phyloP scores from a whole-genome alignment of 805 yeast species.

The Saccharomycopsis sp. region DNA sequence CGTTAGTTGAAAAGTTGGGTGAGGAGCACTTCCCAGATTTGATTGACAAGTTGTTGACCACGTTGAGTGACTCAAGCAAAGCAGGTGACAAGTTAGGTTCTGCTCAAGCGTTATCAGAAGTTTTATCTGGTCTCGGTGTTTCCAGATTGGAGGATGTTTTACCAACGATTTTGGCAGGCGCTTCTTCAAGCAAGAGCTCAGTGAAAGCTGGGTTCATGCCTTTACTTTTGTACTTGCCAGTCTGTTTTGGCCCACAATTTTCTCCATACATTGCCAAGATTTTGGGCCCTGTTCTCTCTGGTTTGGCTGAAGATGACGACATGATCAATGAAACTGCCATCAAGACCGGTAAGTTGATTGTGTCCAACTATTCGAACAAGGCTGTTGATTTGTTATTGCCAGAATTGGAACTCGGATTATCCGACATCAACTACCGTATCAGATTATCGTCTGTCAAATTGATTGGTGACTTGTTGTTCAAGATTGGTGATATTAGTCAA shows the following conservation, averaged over 20 bases:
- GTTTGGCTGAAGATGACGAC: conserved; percentile 85
- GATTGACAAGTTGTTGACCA: conserved; percentile 67
- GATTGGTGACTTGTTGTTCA: conserved; percentile 89
- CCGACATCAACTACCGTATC: conserved; percentile 75
- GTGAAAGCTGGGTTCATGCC: conserved; percentile 93
- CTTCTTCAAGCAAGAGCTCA: conserved; percentile 55
- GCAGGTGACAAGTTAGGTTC: conserved; percentile 93
- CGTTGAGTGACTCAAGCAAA: conserved; percentile 66
- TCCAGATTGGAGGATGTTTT: conserved; percentile 79
- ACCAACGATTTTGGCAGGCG: conserved; percentile 68
- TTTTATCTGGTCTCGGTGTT: conserved; percentile 84
- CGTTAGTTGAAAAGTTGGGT: conserved; percentile 91
- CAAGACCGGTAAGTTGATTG: conserved; percentile 88
- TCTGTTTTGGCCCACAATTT: conserved; percentile 86
- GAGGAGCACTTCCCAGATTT: conserved; percentile 92
- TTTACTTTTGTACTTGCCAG: conserved; percentile 78
- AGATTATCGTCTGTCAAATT: conserved; percentile 90
- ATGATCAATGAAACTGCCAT: conserved; percentile 81
- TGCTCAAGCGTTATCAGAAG: conserved; percentile 95
- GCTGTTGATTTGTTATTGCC: conserved; percentile 92
- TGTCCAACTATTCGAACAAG: conserved; percentile 80
- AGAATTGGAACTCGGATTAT: conserved; percentile 83
- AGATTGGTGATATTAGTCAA: conserved; percentile 83
- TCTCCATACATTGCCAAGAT: conserved; percentile 79
- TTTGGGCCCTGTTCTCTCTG: conserved; percentile 85